Base-by-base conservation (phyloP, 2,329 filamentous ascomycete genomes). In the Venturiaceae sp. region DNA sequence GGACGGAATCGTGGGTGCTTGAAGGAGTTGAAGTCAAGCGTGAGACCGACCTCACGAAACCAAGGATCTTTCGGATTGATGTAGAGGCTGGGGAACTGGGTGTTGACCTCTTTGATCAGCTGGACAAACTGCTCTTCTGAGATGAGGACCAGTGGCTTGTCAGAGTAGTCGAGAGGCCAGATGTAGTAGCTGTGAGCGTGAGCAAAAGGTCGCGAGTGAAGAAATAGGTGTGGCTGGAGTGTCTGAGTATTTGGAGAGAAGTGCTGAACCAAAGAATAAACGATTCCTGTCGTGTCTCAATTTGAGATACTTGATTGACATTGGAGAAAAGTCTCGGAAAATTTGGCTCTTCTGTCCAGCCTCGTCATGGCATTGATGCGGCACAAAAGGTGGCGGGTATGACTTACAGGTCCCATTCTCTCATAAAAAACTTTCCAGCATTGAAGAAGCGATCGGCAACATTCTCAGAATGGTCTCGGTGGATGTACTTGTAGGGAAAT, bases 351-450 rank as follows among this genome's bases (percentile, higher is more conserved):
- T n/a, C n/a, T n/a, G n/a, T n/a, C n/a, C n/a, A n/a, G n/a, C n/a
- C n/a, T n/a, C n/a, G n/a, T n/a, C n/a, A n/a, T 30, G 23, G 44
- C 44, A 28, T 50, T 7, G n/a, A 16, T 5, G 5, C 14, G 44
- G 23, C 16, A 30, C 16, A 3, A 30, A 5, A 30, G 19, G 4
- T n/a, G 23, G 19, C 28, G 44, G 30, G 44, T 28, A 13, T 16
- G 3, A 78, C 85, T 78, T 77, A 94, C 88, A 95, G 74, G 62
- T 92, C 84, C 91, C 91, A 96, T 11, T 75, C 66, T 60, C 83
- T 79, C 2, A 75, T 71, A 64, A 80, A 82, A 62, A 87, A 76
- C 54, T 89, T 75, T 30, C 73, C 79, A 3, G 68, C 66, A 34
- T 81, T 75, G 64, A 89, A 90, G 69, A 81, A 78, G 65, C 64